phyloP scores from a whole-genome alignment of 1,284 basidiomycete genomes.

The Coniferiporia sulphurascens region DNA sequence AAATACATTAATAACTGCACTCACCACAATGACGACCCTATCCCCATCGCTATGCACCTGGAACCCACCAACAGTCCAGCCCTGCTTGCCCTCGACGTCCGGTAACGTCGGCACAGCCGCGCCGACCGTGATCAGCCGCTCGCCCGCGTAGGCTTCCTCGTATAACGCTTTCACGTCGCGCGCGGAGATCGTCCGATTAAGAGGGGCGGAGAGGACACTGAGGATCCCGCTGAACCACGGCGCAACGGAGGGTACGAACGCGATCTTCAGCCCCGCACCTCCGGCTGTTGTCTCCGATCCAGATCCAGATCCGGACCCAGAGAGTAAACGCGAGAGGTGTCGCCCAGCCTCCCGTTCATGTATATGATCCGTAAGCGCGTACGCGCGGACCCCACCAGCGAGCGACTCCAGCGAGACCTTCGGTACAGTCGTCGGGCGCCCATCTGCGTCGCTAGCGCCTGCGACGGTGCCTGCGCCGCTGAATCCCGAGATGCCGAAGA shows the following conservation, averaged over 20 bases:
- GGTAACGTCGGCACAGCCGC: conserved; percentile 72
- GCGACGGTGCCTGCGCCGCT: conserved; percentile 91
- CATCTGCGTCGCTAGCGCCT: conserved; percentile 57
- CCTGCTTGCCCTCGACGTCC: conserved; percentile 80
- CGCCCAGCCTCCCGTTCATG: conserved; percentile 92
- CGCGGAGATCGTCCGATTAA: conserved; percentile 63
- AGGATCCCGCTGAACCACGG: conserved; percentile 98
- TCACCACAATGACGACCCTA: conserved; percentile 85
- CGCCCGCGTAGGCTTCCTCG: conserved; percentile 71
- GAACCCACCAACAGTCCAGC: conserved; percentile 88
- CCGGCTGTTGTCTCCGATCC: no score
- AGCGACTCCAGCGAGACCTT: conserved; percentile 82
- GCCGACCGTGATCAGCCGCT: conserved; percentile 67
- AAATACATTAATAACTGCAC: conserved; percentile 28
- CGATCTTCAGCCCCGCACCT: conserved; percentile 50
- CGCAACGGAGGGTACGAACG: conserved; percentile 85
- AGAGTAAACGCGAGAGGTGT: conserved; percentile 64
- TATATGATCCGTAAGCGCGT: conserved; percentile 94
- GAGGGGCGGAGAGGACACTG: conserved; percentile 79
- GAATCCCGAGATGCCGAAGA: conserved; percentile 93
- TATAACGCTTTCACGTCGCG: conserved; percentile 73
- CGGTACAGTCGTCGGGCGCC: conserved; percentile 70
- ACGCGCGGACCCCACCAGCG: conserved; percentile 74
- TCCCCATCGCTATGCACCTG: conserved; percentile 89
- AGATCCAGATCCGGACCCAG: conserved; percentile 22